phyloP scores from a whole-genome alignment of 1,139 yeast species.

The Scheffersomyces stambukii region DNA sequence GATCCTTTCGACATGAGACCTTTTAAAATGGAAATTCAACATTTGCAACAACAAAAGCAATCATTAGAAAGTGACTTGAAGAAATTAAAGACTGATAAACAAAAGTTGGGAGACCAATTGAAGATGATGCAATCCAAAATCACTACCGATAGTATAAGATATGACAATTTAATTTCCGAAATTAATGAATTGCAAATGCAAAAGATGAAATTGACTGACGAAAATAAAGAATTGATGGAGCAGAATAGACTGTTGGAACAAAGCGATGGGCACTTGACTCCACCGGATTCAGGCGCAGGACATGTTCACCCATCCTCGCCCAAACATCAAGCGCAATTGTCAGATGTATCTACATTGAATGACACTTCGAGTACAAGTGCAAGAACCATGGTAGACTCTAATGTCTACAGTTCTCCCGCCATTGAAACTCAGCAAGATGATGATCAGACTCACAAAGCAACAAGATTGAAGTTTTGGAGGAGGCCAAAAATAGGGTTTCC shows the following conservation, averaged over 20 bases:
- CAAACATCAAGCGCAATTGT: too few species aligned
- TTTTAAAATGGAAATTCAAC: slow-evolving; percentile 39
- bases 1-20: slow-evolving; percentile 32
- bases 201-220: slow-evolving; percentile 20
- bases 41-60: slow-evolving; percentile 28
- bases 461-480: slow-evolving; percentile 52
- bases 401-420: too few species aligned
- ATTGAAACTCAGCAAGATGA: slow-evolving; percentile 18
- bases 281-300: too few species aligned
- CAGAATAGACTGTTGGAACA: slow-evolving; percentile 22
- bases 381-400: too few species aligned
- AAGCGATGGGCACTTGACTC: too few species aligned
- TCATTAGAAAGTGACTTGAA: slow-evolving; percentile 26
- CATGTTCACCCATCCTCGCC: too few species aligned
- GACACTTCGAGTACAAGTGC: too few species aligned
- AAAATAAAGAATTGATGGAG: slow-evolving; percentile 21
- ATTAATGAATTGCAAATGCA: slow-evolving; percentile 24
- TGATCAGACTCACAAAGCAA: slow-evolving; percentile 41
- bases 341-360: too few species aligned
- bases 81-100: slow-evolving; percentile 26
- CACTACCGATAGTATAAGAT: slow-evolving; percentile 19
- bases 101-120: slow-evolving; percentile 21
- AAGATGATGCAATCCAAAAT: slow-evolving; percentile 20
- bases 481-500: slow-evolving; percentile 34
- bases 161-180: slow-evolving; percentile 26